Conservation (phyloP, 805 yeast genomes). For the Pichia heedii region DNA sequence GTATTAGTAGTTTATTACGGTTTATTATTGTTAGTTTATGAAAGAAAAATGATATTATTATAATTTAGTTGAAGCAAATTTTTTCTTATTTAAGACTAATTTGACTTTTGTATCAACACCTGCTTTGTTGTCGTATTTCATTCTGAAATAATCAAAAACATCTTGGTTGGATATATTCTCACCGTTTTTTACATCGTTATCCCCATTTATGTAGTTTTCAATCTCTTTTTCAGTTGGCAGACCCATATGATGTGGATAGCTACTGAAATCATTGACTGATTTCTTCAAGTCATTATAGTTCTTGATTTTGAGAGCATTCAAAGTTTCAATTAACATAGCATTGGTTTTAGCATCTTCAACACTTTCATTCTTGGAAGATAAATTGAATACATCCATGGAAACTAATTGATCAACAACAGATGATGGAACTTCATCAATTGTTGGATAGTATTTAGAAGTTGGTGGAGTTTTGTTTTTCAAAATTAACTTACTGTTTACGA, state of each 20-base stretch:
- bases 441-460: slow-evolving; percentile 21
- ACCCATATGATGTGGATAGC: slow-evolving; percentile 59
- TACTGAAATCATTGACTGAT: slow-evolving; percentile 26
- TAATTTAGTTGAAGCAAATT: background rate
- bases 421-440: slow-evolving; percentile 59
- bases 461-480: slow-evolving; percentile 27
- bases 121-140: slow-evolving; percentile 40
- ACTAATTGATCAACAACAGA: slow-evolving; percentile 47
- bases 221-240: slow-evolving; percentile 68
- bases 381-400: slow-evolving; percentile 20
- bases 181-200: slow-evolving; percentile 33
- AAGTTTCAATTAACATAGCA: slow-evolving; percentile 10
- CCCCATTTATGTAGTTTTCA: slow-evolving; percentile 43
- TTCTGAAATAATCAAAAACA: slow-evolving; percentile 53
- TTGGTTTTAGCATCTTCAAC: background rate
- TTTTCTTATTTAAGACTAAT: slow-evolving; percentile 51
- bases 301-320: slow-evolving; percentile 31
- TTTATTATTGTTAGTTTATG: no score
- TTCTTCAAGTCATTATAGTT: slow-evolving; percentile 26
- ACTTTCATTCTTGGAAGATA: slow-evolving; percentile 10
- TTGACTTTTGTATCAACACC: slow-evolving; percentile 58
- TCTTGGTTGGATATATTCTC: slow-evolving; percentile 50
- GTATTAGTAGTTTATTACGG: no score
- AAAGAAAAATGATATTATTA: no score
- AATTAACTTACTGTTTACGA: slow-evolving; percentile 43